Conservation (phyloP, 805 yeast genomes). For the Ogataea haglerorum region DNA sequence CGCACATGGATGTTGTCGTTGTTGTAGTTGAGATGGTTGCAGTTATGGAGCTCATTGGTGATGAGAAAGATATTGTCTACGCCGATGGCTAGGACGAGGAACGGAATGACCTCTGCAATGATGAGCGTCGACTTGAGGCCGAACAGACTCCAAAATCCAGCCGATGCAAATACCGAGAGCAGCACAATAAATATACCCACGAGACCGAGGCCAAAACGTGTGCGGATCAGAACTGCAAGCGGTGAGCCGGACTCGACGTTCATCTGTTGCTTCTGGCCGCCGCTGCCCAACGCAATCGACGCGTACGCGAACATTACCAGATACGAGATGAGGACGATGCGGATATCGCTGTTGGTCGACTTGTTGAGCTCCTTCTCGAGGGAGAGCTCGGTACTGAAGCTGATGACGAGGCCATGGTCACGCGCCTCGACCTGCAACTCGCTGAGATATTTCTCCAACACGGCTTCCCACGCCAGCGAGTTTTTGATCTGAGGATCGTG, state of each 20-base stretch:
- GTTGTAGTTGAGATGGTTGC: slow-evolving; percentile 37
- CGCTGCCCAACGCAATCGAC: slow-evolving; percentile 70
- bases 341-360: slow-evolving; percentile 74
- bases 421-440: slow-evolving; percentile 46
- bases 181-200: slow-evolving; percentile 82
- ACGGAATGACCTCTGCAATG: slow-evolving; percentile 96
- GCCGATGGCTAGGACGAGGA: slow-evolving; percentile 90
- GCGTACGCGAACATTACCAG: slow-evolving; percentile 86
- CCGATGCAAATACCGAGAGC: slow-evolving; percentile 75
- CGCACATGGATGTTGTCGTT: slow-evolving; percentile 52
- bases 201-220: slow-evolving; percentile 74
- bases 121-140: slow-evolving; percentile 85
- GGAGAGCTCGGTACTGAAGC: slow-evolving; percentile 81
- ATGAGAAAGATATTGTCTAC: slow-evolving; percentile 89
- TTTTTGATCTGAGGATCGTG: slow-evolving; percentile 36
- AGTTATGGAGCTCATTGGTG: slow-evolving; percentile 68
- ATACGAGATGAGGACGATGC: slow-evolving; percentile 70
- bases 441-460: slow-evolving; percentile 54
- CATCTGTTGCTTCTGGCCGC: slow-evolving; percentile 10
- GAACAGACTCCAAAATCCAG: slow-evolving; percentile 73
- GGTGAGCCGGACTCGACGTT: slow-evolving; percentile 8
- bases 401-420: slow-evolving; percentile 52
- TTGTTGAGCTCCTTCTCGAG: slow-evolving; percentile 79
- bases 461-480: slow-evolving; percentile 66
- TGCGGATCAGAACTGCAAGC: slow-evolving; percentile 34